Conservation (phyloP, 129 eudicot genomes). For the Saposhnikovia divaricata region DNA sequence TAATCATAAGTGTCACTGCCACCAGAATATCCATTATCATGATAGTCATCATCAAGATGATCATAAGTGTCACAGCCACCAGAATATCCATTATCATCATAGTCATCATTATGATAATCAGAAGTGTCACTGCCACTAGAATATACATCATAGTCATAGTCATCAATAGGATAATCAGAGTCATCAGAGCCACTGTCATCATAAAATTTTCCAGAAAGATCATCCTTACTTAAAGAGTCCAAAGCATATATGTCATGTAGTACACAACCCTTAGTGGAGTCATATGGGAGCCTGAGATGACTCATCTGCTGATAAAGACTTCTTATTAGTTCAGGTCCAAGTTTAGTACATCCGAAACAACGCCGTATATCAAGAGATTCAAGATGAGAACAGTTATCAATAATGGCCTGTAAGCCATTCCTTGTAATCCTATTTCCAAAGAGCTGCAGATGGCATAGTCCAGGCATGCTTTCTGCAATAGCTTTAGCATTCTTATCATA, state of each 20-base stretch:
- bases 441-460: constrained; percentile 45
- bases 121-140: too few species aligned
- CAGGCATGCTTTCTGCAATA: constrained; percentile 55
- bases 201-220: constrained; percentile 32
- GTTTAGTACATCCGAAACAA: constrained; percentile 38
- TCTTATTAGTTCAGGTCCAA: constrained; percentile 37
- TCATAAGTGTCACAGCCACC: too few species aligned
- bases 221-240: constrained; percentile 31
- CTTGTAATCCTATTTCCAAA: constrained; percentile 55
- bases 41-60: background rate
- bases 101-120: too few species aligned
- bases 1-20: constrained; percentile 10
- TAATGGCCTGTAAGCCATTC: constrained; percentile 53
- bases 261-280: constrained; percentile 36
- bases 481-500: constrained; percentile 47
- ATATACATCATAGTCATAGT: too few species aligned
- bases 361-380: constrained; percentile 64
- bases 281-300: constrained; percentile 39
- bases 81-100: too few species aligned
- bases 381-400: constrained; percentile 46
- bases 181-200: constrained; percentile 32
- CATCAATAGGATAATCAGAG: background rate
- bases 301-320: constrained; percentile 38
- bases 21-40: constrained; percentile 16
- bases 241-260: constrained; percentile 20